Conservation (phyloP, 2,329 filamentous ascomycete genomes). For the Xylariaceae sp. region DNA sequence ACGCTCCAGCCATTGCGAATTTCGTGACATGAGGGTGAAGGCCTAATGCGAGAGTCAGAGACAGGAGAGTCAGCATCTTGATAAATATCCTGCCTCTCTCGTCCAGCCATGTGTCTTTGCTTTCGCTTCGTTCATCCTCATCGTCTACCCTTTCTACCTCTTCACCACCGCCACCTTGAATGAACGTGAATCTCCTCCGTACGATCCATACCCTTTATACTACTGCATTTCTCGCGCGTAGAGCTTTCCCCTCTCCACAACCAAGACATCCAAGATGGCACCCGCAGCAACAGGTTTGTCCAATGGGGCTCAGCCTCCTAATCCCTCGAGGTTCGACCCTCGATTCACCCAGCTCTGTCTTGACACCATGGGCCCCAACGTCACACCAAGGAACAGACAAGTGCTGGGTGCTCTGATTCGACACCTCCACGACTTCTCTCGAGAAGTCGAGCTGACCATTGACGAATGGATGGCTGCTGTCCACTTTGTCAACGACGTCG, state of each 20-base stretch:
- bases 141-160: background rate
- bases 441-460: constrained; percentile 72
- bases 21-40: background rate
- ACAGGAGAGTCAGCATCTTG: background rate
- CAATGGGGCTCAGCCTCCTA: constrained; percentile 27
- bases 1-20: constrained; percentile 18
- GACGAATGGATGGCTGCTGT: constrained; percentile 78
- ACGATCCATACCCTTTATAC: too few species aligned
- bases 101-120: constrained; percentile 1
- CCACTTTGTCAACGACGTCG: constrained; percentile 71
- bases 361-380: constrained; percentile 69
- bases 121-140: background rate
- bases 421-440: constrained; percentile 76
- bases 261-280: constrained; percentile 20
- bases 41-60: too few species aligned
- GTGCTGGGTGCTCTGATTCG: constrained; percentile 63
- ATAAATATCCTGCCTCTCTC: constrained; percentile 15
- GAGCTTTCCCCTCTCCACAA: background rate
- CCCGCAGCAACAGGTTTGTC: constrained; percentile 27
- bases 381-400: constrained; percentile 60
- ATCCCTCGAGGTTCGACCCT: constrained; percentile 61
- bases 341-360: constrained; percentile 74
- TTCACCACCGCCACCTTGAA: background rate
- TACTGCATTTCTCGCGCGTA: too few species aligned
- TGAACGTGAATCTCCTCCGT: too few species aligned